phyloP scores from a whole-genome alignment of 2,329 filamentous ascomycete species.

The Gyromitra esculenta region DNA sequence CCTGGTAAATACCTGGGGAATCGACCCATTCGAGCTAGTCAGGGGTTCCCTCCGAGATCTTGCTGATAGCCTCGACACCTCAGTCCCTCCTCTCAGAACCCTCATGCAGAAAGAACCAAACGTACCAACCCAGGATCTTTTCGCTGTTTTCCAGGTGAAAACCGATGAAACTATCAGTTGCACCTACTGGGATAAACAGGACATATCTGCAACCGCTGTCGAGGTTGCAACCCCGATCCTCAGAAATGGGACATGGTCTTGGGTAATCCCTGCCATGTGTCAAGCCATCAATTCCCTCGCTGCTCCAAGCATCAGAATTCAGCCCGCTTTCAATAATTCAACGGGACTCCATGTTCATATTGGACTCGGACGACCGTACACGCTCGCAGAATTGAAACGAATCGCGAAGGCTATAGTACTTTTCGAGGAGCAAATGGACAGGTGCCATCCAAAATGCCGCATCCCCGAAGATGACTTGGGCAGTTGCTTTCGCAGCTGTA shows the following conservation, averaged over 20 bases:
- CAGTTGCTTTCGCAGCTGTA: conserved; percentile 46
- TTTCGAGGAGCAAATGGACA: conserved; percentile 44
- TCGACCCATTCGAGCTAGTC: conserved; percentile 12
- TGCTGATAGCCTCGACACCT: conserved; percentile 16
- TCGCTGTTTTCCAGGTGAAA: conserved; percentile 37
- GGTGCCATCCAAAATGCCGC: conserved; percentile 37
- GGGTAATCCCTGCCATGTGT: conserved; percentile 36
- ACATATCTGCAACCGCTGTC: neutral
- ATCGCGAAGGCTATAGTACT: conserved; percentile 50
- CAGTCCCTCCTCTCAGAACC: conserved; percentile 12
- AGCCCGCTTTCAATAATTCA: conserved; percentile 32
- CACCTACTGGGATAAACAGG: conserved; percentile 1
- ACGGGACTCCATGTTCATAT: conserved; percentile 52
- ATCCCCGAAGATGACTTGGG: conserved; percentile 25
- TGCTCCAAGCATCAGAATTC: neutral
- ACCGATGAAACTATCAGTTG: conserved; percentile 24
- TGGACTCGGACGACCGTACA: conserved; percentile 38
- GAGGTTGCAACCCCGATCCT: conserved; percentile 53
- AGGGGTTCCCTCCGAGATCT: conserved; percentile 13
- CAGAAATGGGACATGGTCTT: conserved; percentile 31
- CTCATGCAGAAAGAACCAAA: conserved; percentile 5
- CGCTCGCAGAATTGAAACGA: conserved; percentile 35
- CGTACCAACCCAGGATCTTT: neutral
- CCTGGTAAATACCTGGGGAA: conserved; percentile 23
- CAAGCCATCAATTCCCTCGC: conserved; percentile 6